Conservation (phyloP, 768 basidiomycete species). For the Exsudoporus frostii region DNA sequence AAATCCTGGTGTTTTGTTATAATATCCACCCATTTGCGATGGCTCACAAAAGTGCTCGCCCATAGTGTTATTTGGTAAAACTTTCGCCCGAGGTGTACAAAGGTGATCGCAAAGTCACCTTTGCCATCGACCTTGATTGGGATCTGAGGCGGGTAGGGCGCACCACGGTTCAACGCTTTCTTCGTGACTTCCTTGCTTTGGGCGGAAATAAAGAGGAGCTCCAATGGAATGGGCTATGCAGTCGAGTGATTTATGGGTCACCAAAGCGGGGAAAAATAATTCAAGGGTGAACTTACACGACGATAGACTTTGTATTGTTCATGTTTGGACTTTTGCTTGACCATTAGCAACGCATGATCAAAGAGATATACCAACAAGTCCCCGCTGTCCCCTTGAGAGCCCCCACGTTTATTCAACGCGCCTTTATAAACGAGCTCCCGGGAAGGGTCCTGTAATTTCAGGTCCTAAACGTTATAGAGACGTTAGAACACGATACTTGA, state of each 20-base stretch:
- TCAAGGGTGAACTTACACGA: slow-evolving; percentile 53
- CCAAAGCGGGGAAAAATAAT: background rate
- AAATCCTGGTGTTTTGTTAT: slow-evolving; percentile 87
- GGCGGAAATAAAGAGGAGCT: slow-evolving; percentile 80
- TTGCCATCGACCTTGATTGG: slow-evolving; percentile 61
- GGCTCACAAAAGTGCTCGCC: slow-evolving; percentile 79
- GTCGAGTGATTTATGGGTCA: slow-evolving; percentile 1
- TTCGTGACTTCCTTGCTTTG: slow-evolving; percentile 47
- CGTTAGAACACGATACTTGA: background rate
- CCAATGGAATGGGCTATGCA: slow-evolving; percentile 88
- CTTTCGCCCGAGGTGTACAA: slow-evolving; percentile 90
- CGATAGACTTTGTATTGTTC: slow-evolving; percentile 94
- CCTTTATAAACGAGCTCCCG: slow-evolving; percentile 93
- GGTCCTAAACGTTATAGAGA: slow-evolving; percentile 49
- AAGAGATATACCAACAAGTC: slow-evolving; percentile 94
- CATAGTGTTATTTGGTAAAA: slow-evolving; percentile 90
- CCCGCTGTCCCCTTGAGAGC: slow-evolving; percentile 69
- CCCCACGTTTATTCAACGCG: slow-evolving; percentile 78
- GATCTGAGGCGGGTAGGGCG: slow-evolving; percentile 45
- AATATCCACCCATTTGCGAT: slow-evolving; percentile 92
- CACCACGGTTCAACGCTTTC: slow-evolving; percentile 37
- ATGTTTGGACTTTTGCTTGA: slow-evolving; percentile 89
- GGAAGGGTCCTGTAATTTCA: slow-evolving; percentile 81
- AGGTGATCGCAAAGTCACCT: slow-evolving; percentile 88
- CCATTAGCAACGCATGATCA: slow-evolving; percentile 94